phyloP scores from a whole-genome alignment of 345 rosid species.

The Gossypium mustelinum region DNA sequence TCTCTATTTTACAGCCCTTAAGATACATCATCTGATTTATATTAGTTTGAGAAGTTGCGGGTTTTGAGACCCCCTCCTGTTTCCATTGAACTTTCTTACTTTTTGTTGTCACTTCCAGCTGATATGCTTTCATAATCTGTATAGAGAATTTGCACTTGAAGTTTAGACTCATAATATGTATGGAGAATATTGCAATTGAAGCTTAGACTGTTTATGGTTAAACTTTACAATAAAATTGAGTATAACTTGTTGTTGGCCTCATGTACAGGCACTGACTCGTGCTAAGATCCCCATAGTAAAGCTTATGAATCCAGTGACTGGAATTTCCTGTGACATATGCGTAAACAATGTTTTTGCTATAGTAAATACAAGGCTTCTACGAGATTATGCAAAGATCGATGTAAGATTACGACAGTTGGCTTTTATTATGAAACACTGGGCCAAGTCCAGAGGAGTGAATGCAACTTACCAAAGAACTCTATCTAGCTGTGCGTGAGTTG shows the following conservation, averaged over 20 bases:
- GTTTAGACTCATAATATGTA: not conserved
- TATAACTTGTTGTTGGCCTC: not conserved
- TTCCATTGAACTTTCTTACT: constrained; percentile 4
- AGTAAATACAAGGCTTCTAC: constrained; percentile 90
- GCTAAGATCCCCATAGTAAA: constrained; percentile 97
- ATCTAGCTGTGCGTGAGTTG: constrained; percentile 85
- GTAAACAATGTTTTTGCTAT: constrained; percentile 91
- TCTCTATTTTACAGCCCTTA: not conserved
- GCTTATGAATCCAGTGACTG: constrained; percentile 93
- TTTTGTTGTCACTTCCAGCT: not conserved
- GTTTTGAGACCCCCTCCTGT: not conserved
- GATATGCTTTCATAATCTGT: not conserved
- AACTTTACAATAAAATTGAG: not conserved
- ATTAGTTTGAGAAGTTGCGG: not conserved
- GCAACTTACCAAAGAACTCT: constrained; percentile 95
- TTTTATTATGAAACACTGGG: constrained; percentile 95
- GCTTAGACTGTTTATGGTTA: not conserved
- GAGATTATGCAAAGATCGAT: constrained; percentile 81
- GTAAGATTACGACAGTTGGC: constrained; percentile 74
- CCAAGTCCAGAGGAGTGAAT: constrained; percentile 87
- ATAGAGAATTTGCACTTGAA: not conserved
- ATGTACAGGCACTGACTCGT: constrained; percentile 67
- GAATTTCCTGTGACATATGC: constrained; percentile 79
- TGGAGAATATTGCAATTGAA: too few species aligned
- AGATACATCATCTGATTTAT: not conserved